Evolutionary conservation across 176 grass and related monocot genomes (phyloP), one percentile per base, ranked within the genome.

Genomic region (Urochloa ruziziensis): DNA sequence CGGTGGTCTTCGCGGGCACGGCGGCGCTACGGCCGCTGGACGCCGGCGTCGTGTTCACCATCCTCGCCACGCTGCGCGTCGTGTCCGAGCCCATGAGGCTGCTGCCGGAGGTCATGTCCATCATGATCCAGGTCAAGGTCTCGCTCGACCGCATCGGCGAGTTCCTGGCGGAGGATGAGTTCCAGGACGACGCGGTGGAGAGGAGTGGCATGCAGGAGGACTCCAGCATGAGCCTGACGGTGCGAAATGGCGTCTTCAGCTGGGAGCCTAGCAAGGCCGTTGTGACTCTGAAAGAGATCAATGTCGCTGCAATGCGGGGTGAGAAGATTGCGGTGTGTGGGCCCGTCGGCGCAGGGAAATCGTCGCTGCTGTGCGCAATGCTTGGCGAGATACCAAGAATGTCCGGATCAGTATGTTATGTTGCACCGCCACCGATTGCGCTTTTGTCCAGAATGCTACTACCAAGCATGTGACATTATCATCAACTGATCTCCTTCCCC

Each of bases 91-190:
- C 91, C 0, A 93, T 92, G 89, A 85, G 96, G 88, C 85, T 95
- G 83, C 82, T 98, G 40, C 93, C 93, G 43, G 96, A 98, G 75
- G 82, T 86, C 39, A 39, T 98, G n/a, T 95, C 93, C 27, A 64
- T 95, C 42, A 88, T 98, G 80, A 93, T 94, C 83, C 96, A 95
- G 62, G 85, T 89, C 25, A 98, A 98, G 87, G 93, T 98, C 40
- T 95, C 93, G 10, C 68, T 98, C 12, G 93, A 95, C 56, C 84
- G 93, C 18, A 78, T 95, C 59, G 87, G 80, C 18, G 70, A 62
- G 65, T 98, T 98, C 80, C 83, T 98, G 0, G 34, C 69, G 21
- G 93, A 98, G 56, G 93, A 98, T 17, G 96, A 95, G 68, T 87
- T 93, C 42, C 87, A 36, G 36, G 79, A 93, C 1, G 93, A 90